These are phyloP conservation scores for Hirsutella rhossiliensis DNA, from an alignment of 2,329 filamentous ascomycete species.

Conservation along the genomic window DNA sequence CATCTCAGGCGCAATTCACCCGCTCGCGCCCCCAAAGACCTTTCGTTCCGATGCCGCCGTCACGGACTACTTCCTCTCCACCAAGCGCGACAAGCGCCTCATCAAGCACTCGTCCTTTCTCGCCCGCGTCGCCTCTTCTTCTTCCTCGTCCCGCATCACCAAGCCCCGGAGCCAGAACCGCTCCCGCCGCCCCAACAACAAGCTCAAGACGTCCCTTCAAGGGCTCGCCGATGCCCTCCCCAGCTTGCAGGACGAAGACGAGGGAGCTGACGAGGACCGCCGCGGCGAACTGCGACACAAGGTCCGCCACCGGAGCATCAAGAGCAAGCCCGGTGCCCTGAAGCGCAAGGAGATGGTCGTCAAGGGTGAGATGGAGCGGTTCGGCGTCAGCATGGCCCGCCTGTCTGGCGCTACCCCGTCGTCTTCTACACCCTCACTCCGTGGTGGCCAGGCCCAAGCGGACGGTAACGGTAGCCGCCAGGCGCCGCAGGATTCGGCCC, in stretches of 20 bases:
- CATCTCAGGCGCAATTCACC: slow-evolving; percentile 34
- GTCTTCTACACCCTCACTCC: slow-evolving; percentile 3
- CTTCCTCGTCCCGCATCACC: slow-evolving; percentile 26
- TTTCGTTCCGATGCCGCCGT: slow-evolving; percentile 39
- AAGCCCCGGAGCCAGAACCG: slow-evolving; percentile 13
- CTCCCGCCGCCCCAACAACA: slow-evolving; percentile 54
- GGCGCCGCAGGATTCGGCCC: slow-evolving; percentile 4
- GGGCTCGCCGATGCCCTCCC: slow-evolving; percentile 73
- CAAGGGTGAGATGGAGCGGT: slow-evolving; percentile 68
- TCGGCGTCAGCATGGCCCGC: slow-evolving; percentile 71
- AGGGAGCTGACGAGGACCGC: slow-evolving; percentile 22
- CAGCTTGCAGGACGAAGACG: slow-evolving; percentile 36
- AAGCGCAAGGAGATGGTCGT: slow-evolving; percentile 76
- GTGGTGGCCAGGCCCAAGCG: too few species aligned
- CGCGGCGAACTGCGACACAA: slow-evolving; percentile 30
- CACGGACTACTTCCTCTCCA: slow-evolving; percentile 49
- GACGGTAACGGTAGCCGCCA: too few species aligned
- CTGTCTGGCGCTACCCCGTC: slow-evolving; percentile 35
- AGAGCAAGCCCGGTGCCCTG: slow-evolving; percentile 63
- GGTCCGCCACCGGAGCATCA: slow-evolving; percentile 63
- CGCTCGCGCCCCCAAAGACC: slow-evolving; percentile 37
- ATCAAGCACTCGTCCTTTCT: slow-evolving; percentile 76
- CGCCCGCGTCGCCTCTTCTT: slow-evolving; percentile 60
- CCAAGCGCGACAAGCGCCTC: slow-evolving; percentile 71
- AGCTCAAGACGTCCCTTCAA: slow-evolving; percentile 64